Percentiles rank a stretch among this genome's conserved stretches.
These are phyloP conservation scores for Fennellomyces sp. DNA, from an alignment of 371 early-diverging fungal genomes.

Conservation along the genomic window DNA sequence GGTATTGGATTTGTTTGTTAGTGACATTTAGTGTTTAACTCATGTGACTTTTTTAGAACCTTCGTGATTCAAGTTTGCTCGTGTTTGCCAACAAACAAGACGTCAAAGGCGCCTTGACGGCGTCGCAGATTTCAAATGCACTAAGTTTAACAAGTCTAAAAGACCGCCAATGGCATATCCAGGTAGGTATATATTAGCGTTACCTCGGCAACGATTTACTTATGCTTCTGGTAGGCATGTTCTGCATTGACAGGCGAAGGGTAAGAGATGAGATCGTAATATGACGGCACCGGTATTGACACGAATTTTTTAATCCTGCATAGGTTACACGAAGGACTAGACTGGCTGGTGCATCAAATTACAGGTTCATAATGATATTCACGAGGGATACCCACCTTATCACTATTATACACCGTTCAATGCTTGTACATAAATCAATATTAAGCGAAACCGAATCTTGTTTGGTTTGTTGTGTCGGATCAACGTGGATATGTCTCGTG, in stretches of 20 bases:
- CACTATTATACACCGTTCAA: not conserved
- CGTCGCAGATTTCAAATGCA: slow-evolving; percentile 73
- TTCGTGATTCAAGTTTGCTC: slow-evolving; percentile 63
- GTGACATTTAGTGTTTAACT: not conserved
- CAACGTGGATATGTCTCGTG: too few species aligned
- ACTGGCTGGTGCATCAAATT: slow-evolving; percentile 72
- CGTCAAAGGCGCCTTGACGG: slow-evolving; percentile 65
- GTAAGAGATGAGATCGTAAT: slow-evolving; percentile 38
- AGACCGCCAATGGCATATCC: slow-evolving; percentile 79
- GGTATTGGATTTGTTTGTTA: too few species aligned
- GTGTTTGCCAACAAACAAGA: slow-evolving; percentile 81
- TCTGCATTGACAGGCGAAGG: slow-evolving; percentile 78
- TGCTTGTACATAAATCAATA: not conserved
- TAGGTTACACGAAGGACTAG: slow-evolving; percentile 73
- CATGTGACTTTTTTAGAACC: slow-evolving; percentile 36
- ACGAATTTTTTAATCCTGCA: not conserved
- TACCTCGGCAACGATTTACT: not conserved
- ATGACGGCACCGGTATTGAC: not conserved
- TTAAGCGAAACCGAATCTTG: too few species aligned
- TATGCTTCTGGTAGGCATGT: slow-evolving; percentile 49
- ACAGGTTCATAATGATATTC: slow-evolving; percentile 9
- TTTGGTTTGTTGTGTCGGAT: too few species aligned
- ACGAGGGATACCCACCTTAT: not conserved
- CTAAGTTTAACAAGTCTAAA: slow-evolving; percentile 63
- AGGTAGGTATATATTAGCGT: slow-evolving; percentile 37